Evolutionary conservation across 768 basidiomycete genomes (phyloP).

Genomic region (Leccinum aurantiacum): DNA sequence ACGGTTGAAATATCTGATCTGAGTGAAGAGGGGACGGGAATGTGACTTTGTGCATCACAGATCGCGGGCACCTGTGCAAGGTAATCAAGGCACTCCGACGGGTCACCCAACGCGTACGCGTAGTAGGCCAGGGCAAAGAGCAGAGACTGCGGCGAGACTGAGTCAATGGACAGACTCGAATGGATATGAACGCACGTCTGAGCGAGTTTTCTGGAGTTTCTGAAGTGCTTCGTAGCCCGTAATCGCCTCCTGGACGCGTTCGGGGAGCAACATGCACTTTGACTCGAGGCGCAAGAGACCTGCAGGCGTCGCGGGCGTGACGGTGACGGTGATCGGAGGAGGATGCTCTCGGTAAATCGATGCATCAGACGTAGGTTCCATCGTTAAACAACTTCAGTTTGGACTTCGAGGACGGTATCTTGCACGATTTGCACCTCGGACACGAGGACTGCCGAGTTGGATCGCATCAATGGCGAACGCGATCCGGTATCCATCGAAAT

Average conservation of each 20-base stretch:
- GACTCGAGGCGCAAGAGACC: slow-evolving; percentile 37
- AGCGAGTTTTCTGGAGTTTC: slow-evolving; percentile 47
- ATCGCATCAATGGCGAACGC: slow-evolving; percentile 27
- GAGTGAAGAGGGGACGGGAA: slow-evolving; percentile 45
- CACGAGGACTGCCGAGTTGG: slow-evolving; percentile 14
- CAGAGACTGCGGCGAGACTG: slow-evolving; percentile 50
- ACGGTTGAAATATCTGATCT: slow-evolving; percentile 41
- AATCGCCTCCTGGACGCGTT: slow-evolving; percentile 56
- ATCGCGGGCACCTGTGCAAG: slow-evolving; percentile 56
- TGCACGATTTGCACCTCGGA: slow-evolving; percentile 4
- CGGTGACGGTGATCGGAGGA: slow-evolving; percentile 54
- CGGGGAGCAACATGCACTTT: slow-evolving; percentile 58
- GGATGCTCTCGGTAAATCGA: slow-evolving; percentile 1
- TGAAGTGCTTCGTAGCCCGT: slow-evolving; percentile 55
- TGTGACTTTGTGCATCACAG: slow-evolving; percentile 51
- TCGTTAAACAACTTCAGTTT: slow-evolving; percentile 1
- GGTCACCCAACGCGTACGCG: slow-evolving; percentile 71
- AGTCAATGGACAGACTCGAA: slow-evolving; percentile 3
- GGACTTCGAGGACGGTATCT: slow-evolving; percentile 15
- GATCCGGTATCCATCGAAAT: slow-evolving; percentile 32
- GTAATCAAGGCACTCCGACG: slow-evolving; percentile 60
- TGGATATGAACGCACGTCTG: slow-evolving; percentile 51
- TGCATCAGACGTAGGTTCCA: slow-evolving; percentile 6
- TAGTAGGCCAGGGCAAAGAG: slow-evolving; percentile 74
- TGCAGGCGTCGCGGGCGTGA: slow-evolving; percentile 62